Evolutionary conservation across 257 asterid genomes (phyloP).

Genomic region (Jaltomata sinuosa): DNA sequence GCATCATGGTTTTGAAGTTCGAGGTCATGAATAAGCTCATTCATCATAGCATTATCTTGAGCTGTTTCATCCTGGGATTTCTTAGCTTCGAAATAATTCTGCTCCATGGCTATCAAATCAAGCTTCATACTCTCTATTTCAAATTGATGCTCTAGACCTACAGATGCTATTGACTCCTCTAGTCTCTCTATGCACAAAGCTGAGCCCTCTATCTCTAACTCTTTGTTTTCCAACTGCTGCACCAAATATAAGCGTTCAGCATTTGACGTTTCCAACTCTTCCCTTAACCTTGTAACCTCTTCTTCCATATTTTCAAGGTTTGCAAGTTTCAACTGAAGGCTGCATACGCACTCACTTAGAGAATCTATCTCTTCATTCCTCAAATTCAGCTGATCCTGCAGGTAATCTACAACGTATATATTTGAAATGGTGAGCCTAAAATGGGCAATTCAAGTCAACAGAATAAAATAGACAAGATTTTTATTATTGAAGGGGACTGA

Average conservation of each 20-base stretch:
- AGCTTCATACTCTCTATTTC: constrained; percentile 83
- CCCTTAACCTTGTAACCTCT: constrained; percentile 43
- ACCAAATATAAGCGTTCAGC: constrained; percentile 35
- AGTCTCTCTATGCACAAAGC: constrained; percentile 36
- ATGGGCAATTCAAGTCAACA: background rate
- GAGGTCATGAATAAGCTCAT: constrained; percentile 45
- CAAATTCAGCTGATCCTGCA: constrained; percentile 78
- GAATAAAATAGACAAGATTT: background rate
- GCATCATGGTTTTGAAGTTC: constrained; percentile 35
- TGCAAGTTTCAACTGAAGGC: constrained; percentile 42
- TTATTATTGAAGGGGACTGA: background rate
- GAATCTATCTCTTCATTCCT: constrained; percentile 43
- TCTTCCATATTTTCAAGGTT: constrained; percentile 34
- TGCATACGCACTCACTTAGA: constrained; percentile 39
- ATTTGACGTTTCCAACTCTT: constrained; percentile 38
- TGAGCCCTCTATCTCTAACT: constrained; percentile 29
- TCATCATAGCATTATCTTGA: constrained; percentile 35
- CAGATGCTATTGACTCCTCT: constrained; percentile 64
- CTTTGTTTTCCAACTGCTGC: constrained; percentile 53
- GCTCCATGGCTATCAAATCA: constrained; percentile 52
- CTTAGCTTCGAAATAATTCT: constrained; percentile 40
- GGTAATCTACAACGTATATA: constrained; percentile 53
- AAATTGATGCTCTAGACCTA: constrained; percentile 78
- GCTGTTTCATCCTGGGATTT: constrained; percentile 42
- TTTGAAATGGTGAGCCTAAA: constrained; percentile 13